Evolutionary conservation across 805 yeast species (phyloP).

Genomic region (Yarrowia bubula): DNA sequence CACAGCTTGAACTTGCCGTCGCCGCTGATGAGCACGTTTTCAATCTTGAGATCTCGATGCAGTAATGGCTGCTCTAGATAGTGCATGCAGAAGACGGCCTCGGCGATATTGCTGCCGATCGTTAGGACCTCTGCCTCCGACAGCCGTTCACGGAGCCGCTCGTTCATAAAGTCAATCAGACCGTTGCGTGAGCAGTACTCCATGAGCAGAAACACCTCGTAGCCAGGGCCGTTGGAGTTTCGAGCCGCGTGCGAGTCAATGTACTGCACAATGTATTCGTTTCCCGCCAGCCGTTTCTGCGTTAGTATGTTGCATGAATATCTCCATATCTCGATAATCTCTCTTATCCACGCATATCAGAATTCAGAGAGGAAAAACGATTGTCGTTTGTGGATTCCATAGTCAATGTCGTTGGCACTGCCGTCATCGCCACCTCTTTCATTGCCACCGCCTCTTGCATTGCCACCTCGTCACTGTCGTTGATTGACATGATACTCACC

Average conservation of each 20-base stretch:
- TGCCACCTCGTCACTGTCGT: too few species aligned
- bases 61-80: slow-evolving; percentile 61
- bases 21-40: slow-evolving; percentile 71
- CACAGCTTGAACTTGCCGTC: slow-evolving; percentile 79
- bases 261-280: slow-evolving; percentile 78
- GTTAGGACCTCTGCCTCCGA: slow-evolving; percentile 72
- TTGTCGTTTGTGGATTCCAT: too few species aligned
- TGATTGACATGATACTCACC: slow-evolving; percentile 38
- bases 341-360: too few species aligned
- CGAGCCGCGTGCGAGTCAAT: slow-evolving; percentile 94
- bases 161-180: slow-evolving; percentile 83
- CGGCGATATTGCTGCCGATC: slow-evolving; percentile 77
- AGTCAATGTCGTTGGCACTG: neutral
- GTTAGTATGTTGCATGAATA: neutral
- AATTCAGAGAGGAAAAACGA: too few species aligned
- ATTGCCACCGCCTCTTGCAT: slow-evolving; percentile 17
- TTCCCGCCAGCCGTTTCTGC: slow-evolving; percentile 67
- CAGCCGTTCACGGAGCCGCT: slow-evolving; percentile 73
- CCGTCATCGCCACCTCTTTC: neutral
- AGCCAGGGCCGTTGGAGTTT: slow-evolving; percentile 48
- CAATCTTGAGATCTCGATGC: slow-evolving; percentile 92
- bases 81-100: slow-evolving; percentile 86
- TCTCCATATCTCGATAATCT: too few species aligned
- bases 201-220: slow-evolving; percentile 89
- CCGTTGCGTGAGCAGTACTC: slow-evolving; percentile 89